Conservation (phyloP, 2,329 filamentous ascomycete species). For the Aspergillus sergii region DNA sequence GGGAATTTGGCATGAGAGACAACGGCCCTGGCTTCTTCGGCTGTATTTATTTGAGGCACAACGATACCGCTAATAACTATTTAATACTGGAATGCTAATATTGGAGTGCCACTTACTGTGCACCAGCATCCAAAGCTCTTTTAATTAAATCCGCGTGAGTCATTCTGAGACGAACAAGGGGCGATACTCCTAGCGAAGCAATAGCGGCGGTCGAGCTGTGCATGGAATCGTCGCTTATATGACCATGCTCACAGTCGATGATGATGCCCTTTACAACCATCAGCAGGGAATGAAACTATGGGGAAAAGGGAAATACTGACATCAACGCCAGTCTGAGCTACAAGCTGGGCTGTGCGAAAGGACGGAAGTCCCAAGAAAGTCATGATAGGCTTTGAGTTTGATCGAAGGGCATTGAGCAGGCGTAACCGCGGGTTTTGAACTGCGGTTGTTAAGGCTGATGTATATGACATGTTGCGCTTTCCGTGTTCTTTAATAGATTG, state of each 20-base stretch:
- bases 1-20: slow-evolving; percentile 31
- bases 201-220: slow-evolving; percentile 30
- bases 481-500: background rate
- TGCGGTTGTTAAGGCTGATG: slow-evolving; percentile 7
- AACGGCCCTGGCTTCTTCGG: slow-evolving; percentile 46
- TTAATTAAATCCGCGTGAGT: slow-evolving; percentile 27
- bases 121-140: slow-evolving; percentile 28
- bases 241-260: slow-evolving; percentile 30
- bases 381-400: slow-evolving; percentile 20
- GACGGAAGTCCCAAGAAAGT: slow-evolving; percentile 25
- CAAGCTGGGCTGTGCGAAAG: slow-evolving; percentile 23
- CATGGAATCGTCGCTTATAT: slow-evolving; percentile 32
- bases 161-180: slow-evolving; percentile 25
- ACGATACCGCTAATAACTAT: slow-evolving; percentile 53
- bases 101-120: slow-evolving; percentile 19
- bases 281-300: background rate
- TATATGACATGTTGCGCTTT: slow-evolving; percentile 5
- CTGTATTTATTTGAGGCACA: slow-evolving; percentile 48
- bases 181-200: slow-evolving; percentile 26
- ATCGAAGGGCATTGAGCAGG: slow-evolving; percentile 20
- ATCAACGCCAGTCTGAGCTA: slow-evolving; percentile 24
- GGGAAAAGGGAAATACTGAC: slow-evolving; percentile 3
- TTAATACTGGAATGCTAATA: background rate
- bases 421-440: slow-evolving; percentile 18
- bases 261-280: slow-evolving; percentile 18